Base-by-base conservation (phyloP, 1,284 basidiomycete genomes). In the Naganishia sp. region DNA sequence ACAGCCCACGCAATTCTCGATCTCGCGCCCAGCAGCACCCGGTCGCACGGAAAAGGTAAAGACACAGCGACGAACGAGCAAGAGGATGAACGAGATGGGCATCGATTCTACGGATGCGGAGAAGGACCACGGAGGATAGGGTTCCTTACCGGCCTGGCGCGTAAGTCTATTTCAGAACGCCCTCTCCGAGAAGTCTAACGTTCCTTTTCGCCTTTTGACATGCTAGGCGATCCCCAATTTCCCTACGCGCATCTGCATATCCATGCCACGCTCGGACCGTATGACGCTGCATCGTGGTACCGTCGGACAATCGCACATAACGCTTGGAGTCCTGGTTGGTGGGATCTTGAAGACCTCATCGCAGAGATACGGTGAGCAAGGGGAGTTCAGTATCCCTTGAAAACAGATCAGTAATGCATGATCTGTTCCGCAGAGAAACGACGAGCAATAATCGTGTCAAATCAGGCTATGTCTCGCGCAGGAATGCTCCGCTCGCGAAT, bases 381-480 rank as follows among this genome's bases (percentile, higher is more conserved):
- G 13, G 36, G 4, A 39, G 13, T 13, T 7, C 72, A 70, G 16
- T 63, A 18, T 21, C 43, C 36, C 21, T 44, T 48, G 43, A 6
- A 21, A 10, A 25, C 16, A 45, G 11, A 44, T 16, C 33, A 6
- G 1, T 21, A 9, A 21, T 6, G 28, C 5, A n/a, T 31, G 48
- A 52, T 23, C 7, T 28, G 18, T 44, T 66, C 54, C 49, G 66
- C 39, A 78, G 78, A 23, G 78, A 80, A 67, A 72, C 70, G 45
- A 73, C 75, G 13, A 76, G 75, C 36, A 80, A 79, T 57, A 78
- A 77, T 67, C 70, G 79, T 5, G 71, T 79, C 68, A 80, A 80
- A 64, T 75, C 74, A 16, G 79, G 79, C 28, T 78, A 80, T 50
- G 56, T 25, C 42, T 39, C 56, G 11, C 18, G 59, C 11, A 39